Conservation (phyloP, 1,284 basidiomycete genomes). For the Fereydounia khargensis region DNA sequence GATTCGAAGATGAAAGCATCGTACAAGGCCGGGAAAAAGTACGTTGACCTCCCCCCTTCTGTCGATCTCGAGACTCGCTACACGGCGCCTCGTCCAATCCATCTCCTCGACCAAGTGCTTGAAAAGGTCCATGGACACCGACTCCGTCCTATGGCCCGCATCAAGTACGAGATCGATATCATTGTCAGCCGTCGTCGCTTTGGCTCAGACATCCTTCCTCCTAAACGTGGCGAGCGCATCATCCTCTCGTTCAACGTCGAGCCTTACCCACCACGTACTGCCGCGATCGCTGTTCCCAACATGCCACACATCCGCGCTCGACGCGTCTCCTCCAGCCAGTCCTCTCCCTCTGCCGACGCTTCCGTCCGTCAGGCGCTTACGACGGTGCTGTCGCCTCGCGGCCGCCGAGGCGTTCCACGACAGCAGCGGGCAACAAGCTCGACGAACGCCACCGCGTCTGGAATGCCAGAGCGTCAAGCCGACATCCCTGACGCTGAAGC, state of each 20-base stretch:
- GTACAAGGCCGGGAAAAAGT: constrained; percentile 27
- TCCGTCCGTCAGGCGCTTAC: too few species aligned
- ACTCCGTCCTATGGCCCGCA: constrained; percentile 27
- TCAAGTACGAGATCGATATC: constrained; percentile 40
- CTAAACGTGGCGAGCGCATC: constrained; percentile 29
- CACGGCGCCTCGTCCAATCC: constrained; percentile 20
- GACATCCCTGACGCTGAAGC: not conserved
- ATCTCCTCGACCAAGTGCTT: constrained; percentile 20
- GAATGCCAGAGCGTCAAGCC: too few species aligned
- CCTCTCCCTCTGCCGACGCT: constrained; percentile 3
- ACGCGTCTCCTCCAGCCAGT: constrained; percentile 8
- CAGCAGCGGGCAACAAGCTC: too few species aligned
- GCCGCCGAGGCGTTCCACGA: too few species aligned
- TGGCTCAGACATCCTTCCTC: constrained; percentile 16
- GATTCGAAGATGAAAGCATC: constrained; percentile 34
- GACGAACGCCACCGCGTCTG: constrained; percentile 3
- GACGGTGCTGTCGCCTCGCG: too few species aligned
- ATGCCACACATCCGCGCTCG: constrained; percentile 17
- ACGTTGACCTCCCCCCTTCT: constrained; percentile 31
- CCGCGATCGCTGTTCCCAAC: constrained; percentile 27
- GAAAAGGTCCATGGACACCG: constrained; percentile 28
- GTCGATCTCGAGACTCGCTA: constrained; percentile 35
- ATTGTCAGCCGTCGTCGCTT: constrained; percentile 31
- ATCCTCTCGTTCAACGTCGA: constrained; percentile 31
- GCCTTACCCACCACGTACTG: constrained; percentile 30